A percentile compares a stretch with the other conserved stretches of the same genome.
phyloP scores from a whole-genome alignment of 1,139 yeast species.

The Lodderomyces theae region DNA sequence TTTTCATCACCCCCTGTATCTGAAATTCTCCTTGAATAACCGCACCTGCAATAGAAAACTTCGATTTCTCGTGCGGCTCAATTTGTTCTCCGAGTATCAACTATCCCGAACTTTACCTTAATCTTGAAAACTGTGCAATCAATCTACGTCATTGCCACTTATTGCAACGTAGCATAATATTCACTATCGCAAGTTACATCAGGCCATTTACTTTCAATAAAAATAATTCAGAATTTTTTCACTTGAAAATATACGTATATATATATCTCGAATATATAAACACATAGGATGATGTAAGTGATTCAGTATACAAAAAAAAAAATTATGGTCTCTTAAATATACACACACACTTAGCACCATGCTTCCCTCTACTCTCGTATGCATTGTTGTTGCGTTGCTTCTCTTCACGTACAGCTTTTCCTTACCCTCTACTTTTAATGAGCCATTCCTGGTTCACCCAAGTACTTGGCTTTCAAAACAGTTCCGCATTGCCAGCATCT shows the following conservation, averaged over 20 bases:
- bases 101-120: not conserved
- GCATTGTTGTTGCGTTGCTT: not conserved
- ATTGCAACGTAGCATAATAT: no score
- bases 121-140: not conserved
- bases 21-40: not conserved
- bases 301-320: not conserved
- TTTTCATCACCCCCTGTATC: not conserved
- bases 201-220: no score
- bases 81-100: not conserved
- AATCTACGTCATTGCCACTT: not conserved
- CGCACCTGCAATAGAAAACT: not conserved
- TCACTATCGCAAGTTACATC: no score
- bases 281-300: not conserved
- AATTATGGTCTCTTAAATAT: constrained; percentile 2
- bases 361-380: not conserved
- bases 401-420: constrained; percentile 7
- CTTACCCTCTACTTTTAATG: constrained; percentile 28
- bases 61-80: constrained; percentile 6
- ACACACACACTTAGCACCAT: not conserved
- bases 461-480: constrained; percentile 83
- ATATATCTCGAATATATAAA: constrained; percentile 2
- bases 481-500: constrained; percentile 99
- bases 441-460: constrained; percentile 75
- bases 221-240: not conserved
- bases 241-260: not conserved